A percentile compares a stretch with the other conserved stretches of the same genome.
Evolutionary conservation across 2,329 filamentous ascomycete genomes (phyloP).

Genomic region (Hypoxylon sp.): DNA sequence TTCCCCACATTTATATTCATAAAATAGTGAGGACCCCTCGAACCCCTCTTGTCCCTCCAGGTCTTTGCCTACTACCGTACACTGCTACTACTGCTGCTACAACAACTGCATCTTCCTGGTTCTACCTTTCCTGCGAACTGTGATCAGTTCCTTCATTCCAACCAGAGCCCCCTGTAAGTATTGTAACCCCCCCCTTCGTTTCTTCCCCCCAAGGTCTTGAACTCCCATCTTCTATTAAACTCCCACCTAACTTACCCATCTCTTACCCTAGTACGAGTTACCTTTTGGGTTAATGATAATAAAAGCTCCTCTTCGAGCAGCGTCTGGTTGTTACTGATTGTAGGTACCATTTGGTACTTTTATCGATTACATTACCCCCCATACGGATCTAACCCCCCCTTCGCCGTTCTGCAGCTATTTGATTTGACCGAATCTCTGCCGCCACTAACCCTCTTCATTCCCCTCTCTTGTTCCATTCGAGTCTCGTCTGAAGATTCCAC

Average conservation of each 20-base stretch:
- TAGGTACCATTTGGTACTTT: not conserved
- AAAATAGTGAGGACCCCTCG: constrained; percentile 32
- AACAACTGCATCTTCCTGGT: constrained; percentile 29
- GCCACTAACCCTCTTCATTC: constrained; percentile 35
- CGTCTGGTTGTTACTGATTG: constrained; percentile 7
- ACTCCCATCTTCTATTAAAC: constrained; percentile 23
- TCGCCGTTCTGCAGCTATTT: constrained; percentile 37
- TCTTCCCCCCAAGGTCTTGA: constrained; percentile 24
- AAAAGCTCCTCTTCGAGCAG: constrained; percentile 24
- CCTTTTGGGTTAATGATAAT: constrained; percentile 33
- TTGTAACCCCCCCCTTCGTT: constrained; percentile 29
- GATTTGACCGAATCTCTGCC: constrained; percentile 47
- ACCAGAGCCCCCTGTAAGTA: constrained; percentile 34
- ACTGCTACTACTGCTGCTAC: too few species aligned
- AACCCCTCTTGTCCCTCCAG: constrained; percentile 36
- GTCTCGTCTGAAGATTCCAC: constrained; percentile 36
- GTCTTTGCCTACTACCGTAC: not conserved
- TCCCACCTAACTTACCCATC: constrained; percentile 30
- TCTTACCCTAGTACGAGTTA: constrained; percentile 28
- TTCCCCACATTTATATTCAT: constrained; percentile 44
- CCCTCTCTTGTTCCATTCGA: constrained; percentile 30
- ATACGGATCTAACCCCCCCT: constrained; percentile 19
- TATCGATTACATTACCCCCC: constrained; percentile 30
- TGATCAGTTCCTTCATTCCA: constrained; percentile 43
- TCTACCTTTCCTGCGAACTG: constrained; percentile 37